These are phyloP conservation scores for Phlebiopsis gigantea DNA, from an alignment of 768 basidiomycete species.

Conservation along the genomic window DNA sequence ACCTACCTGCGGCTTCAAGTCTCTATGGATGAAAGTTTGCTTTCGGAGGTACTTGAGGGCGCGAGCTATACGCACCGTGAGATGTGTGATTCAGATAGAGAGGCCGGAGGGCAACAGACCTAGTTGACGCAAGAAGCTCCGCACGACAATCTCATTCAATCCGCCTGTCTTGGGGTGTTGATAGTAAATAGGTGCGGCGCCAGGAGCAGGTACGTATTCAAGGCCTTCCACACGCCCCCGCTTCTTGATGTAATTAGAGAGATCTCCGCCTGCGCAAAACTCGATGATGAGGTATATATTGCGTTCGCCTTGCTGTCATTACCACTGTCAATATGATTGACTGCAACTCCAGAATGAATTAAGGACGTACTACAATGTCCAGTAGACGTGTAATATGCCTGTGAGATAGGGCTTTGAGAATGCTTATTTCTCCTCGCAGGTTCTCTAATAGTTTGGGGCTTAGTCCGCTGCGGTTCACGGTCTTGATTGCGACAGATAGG, in stretches of 20 bases:
- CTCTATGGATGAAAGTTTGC: conserved; percentile 89
- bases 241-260: conserved; percentile 96
- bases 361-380: conserved; percentile 75
- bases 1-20: conserved; percentile 89
- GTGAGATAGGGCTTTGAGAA: conserved; percentile 90
- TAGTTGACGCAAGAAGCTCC: conserved; percentile 89
- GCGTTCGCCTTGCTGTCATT: conserved; percentile 57
- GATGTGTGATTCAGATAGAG: background rate
- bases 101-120: conserved; percentile 38
- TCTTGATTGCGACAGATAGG: conserved; percentile 87
- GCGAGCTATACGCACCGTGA: conserved; percentile 50
- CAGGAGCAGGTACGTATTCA: conserved; percentile 69
- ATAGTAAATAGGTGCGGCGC: conserved; percentile 74
- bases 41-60: conserved; percentile 90
- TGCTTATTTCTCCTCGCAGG: conserved; percentile 96
- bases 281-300: conserved; percentile 97
- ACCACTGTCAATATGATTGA: background rate
- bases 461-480: conserved; percentile 82
- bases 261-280: conserved; percentile 92
- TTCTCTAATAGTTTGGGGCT: conserved; percentile 94
- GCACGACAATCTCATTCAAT: conserved; percentile 82
- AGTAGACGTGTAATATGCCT: conserved; percentile 89
- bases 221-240: conserved; percentile 90
- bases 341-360: background rate
- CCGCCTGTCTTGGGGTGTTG: conserved; percentile 91